phyloP scores from a whole-genome alignment of 2,329 filamentous ascomycete species.

The Colletotrichum sp. region DNA sequence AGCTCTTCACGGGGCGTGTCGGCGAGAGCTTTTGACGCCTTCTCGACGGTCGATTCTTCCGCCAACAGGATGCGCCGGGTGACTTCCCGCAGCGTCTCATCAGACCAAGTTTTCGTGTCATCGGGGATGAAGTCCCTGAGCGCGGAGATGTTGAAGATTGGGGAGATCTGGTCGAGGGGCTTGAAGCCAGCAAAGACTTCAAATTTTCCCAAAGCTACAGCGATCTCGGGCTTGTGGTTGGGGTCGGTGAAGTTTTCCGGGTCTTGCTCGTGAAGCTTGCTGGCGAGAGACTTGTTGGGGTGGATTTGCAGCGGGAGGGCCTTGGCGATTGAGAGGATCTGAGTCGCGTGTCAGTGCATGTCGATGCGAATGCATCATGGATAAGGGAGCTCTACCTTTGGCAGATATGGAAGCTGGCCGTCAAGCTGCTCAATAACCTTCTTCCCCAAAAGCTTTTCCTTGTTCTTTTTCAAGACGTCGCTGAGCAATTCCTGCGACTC shows the following conservation, averaged over 20 bases:
- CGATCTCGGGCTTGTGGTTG: slow-evolving; percentile 84
- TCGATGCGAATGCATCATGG: neutral
- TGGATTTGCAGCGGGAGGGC: slow-evolving; percentile 78
- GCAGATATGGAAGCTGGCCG: slow-evolving; percentile 71
- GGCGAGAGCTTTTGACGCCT: slow-evolving; percentile 57
- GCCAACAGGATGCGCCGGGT: slow-evolving; percentile 60
- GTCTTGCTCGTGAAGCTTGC: slow-evolving; percentile 66
- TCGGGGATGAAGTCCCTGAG: slow-evolving; percentile 58
- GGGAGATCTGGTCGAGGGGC: slow-evolving; percentile 62
- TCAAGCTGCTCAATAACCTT: slow-evolving; percentile 64
- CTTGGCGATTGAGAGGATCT: slow-evolving; percentile 76
- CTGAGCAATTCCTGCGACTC: slow-evolving; percentile 67
- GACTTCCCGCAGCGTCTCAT: slow-evolving; percentile 62
- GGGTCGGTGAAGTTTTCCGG: slow-evolving; percentile 71
- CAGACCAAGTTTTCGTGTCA: slow-evolving; percentile 51
- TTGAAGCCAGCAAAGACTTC: slow-evolving; percentile 81
- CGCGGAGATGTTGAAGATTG: slow-evolving; percentile 60
- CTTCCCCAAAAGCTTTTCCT: slow-evolving; percentile 68
- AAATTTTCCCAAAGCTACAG: slow-evolving; percentile 72
- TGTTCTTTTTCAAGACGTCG: slow-evolving; percentile 66
- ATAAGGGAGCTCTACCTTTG: slow-evolving; percentile 55
- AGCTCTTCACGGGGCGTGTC: slow-evolving; percentile 53
- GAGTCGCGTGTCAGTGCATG: neutral
- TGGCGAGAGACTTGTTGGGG: slow-evolving; percentile 71
- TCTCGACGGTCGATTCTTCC: slow-evolving; percentile 54